These are phyloP conservation scores for Carex parvula DNA, from an alignment of 176 grass and related monocot genomes.

Conservation along the genomic window DNA sequence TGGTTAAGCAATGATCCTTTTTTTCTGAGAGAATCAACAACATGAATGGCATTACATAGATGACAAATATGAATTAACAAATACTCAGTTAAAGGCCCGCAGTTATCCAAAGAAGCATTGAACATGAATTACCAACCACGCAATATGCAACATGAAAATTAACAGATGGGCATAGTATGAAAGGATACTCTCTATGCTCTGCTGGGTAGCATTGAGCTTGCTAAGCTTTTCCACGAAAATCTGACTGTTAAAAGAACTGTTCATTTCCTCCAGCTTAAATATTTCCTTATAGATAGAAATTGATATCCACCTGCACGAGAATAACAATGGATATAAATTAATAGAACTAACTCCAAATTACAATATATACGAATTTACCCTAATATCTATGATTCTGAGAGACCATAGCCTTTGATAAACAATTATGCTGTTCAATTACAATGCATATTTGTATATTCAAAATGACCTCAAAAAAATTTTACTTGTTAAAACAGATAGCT, in stretches of 20 bases:
- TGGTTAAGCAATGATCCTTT: neutral
- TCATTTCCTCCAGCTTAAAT: conserved; percentile 36
- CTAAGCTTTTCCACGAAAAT: conserved; percentile 79
- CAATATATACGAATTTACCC: neutral
- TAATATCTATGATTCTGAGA: neutral
- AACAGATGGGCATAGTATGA: neutral
- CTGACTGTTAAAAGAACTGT: conserved; percentile 65
- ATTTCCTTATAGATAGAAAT: neutral
- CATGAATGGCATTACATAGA: neutral
- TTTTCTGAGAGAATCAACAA: neutral
- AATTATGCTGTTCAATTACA: neutral
- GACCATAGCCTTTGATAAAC: neutral
- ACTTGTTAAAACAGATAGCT: neutral
- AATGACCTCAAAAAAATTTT: neutral
- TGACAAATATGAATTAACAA: conserved; percentile 16
- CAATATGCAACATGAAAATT: neutral
- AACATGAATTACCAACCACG: conserved; percentile 5
- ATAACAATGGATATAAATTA: neutral
- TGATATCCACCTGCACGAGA: conserved; percentile 1
- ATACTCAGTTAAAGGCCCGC: neutral
- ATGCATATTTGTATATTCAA: neutral
- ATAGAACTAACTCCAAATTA: neutral
- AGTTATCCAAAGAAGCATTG: conserved; percentile 6
- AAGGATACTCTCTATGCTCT: conserved; percentile 99
- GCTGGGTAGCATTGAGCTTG: conserved; percentile 83